phyloP scores from a whole-genome alignment of 78 protist genomes.

The Isochrysis galbana region DNA sequence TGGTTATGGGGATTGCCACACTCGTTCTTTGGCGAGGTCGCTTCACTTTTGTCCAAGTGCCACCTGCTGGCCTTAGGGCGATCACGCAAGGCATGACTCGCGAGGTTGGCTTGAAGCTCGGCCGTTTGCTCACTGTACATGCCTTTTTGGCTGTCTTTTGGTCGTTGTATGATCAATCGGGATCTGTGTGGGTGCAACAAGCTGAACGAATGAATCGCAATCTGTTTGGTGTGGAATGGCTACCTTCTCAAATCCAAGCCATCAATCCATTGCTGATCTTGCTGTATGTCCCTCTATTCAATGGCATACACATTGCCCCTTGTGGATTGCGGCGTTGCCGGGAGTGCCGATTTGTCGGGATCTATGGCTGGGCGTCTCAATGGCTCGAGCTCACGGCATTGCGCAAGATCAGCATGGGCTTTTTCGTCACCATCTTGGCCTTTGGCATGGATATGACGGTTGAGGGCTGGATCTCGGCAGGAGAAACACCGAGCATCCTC shows the following conservation, averaged over 20 bases:
- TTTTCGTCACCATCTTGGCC: not conserved
- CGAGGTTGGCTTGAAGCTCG: not conserved
- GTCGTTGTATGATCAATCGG: not conserved
- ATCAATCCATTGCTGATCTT: not conserved
- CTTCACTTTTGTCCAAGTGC: not conserved
- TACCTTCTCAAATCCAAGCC: not conserved
- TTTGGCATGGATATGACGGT: not conserved
- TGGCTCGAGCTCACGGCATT: not conserved
- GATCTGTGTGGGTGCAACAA: not conserved
- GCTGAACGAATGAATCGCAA: not conserved
- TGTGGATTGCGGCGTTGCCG: not conserved
- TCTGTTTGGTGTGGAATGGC: not conserved
- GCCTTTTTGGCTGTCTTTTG: not conserved
- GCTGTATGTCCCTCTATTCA: not conserved
- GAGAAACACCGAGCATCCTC: not conserved
- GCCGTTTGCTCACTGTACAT: not conserved
- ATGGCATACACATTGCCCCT: not conserved
- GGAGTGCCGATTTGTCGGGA: not conserved
- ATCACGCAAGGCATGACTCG: not conserved
- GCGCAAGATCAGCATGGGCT: not conserved
- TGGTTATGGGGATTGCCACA: not conserved
- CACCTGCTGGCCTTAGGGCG: not conserved
- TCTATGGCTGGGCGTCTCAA: not conserved
- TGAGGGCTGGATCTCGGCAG: not conserved
- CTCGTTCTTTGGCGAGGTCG: not conserved